Evolutionary conservation across 2,329 filamentous ascomycete genomes (phyloP).

Genomic region (Colletotrichum musae): DNA sequence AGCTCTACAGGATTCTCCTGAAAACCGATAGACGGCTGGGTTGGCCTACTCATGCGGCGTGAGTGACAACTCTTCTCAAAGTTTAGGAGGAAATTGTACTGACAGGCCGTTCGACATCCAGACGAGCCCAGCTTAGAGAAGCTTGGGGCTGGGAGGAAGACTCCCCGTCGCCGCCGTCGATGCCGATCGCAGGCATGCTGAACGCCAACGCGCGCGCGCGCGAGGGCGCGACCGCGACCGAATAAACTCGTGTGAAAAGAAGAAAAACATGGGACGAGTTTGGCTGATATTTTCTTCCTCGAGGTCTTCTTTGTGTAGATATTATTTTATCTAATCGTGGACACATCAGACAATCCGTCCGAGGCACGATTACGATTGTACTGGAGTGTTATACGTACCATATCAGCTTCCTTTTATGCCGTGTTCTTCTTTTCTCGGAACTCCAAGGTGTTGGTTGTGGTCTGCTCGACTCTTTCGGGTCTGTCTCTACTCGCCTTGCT

Average conservation of each 20-base stretch:
- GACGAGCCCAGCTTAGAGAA: constrained; percentile 23
- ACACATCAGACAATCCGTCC: not conserved
- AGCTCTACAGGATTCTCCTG: constrained; percentile 52
- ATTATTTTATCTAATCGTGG: constrained; percentile 2
- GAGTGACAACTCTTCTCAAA: constrained; percentile 21
- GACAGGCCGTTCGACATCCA: not conserved
- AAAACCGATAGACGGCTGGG: constrained; percentile 49
- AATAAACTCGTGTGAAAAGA: not conserved
- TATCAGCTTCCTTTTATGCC: not conserved
- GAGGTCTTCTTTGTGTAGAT: not conserved
- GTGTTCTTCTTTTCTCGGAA: no score
- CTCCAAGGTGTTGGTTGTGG: not conserved
- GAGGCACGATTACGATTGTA: not conserved
- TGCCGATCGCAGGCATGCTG: constrained; percentile 27
- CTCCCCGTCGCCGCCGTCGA: constrained; percentile 24
- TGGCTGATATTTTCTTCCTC: not conserved
- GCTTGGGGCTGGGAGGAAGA: constrained; percentile 29
- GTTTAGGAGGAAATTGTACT: no score
- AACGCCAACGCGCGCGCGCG: constrained; percentile 1
- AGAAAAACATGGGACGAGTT: not conserved
- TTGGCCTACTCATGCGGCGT: constrained; percentile 49
- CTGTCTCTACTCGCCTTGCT: not conserved
- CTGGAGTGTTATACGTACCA: not conserved
- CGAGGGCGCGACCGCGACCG: not conserved
- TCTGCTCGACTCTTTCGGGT: not conserved